Evolutionary conservation across 2,329 filamentous ascomycete genomes (phyloP).

Genomic region (Arthrobotrys iridis): DNA sequence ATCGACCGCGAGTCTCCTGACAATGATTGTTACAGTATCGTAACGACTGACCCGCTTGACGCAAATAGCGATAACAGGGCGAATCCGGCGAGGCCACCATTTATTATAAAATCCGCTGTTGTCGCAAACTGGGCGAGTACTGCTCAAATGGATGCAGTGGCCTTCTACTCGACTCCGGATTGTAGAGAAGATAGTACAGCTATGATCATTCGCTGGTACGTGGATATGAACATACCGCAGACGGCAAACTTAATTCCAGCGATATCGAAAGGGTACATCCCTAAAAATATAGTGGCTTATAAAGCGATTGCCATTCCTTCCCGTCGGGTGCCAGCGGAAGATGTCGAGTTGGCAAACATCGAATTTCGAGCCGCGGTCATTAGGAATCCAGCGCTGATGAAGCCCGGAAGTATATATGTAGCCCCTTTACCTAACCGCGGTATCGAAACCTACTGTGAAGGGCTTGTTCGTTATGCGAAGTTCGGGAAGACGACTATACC

Average conservation of each 20-base stretch:
- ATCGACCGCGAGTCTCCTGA: neutral
- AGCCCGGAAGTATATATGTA: conserved; percentile 19
- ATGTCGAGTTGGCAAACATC: neutral
- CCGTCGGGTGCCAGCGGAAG: neutral
- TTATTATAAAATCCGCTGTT: neutral
- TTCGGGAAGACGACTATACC: neutral
- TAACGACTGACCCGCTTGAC: neutral
- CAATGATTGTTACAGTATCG: neutral
- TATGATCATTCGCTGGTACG: conserved; percentile 19
- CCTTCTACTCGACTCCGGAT: conserved; percentile 16
- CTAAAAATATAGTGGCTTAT: neutral
- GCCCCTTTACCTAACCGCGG: neutral
- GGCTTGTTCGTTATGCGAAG: neutral
- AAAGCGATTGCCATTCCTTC: neutral
- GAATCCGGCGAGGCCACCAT: neutral
- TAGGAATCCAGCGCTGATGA: conserved; percentile 19
- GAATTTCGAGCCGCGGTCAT: conserved; percentile 7
- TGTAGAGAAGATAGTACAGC: conserved; percentile 8
- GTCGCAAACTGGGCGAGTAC: conserved; percentile 27
- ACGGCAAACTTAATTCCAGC: neutral
- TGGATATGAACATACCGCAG: neutral
- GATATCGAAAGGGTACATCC: neutral
- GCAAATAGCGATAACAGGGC: neutral
- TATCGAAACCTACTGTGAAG: conserved; percentile 8
- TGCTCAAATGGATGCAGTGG: conserved; percentile 11